phyloP scores from a whole-genome alignment of 768 basidiomycete species.

The Collybiopsis luxurians region DNA sequence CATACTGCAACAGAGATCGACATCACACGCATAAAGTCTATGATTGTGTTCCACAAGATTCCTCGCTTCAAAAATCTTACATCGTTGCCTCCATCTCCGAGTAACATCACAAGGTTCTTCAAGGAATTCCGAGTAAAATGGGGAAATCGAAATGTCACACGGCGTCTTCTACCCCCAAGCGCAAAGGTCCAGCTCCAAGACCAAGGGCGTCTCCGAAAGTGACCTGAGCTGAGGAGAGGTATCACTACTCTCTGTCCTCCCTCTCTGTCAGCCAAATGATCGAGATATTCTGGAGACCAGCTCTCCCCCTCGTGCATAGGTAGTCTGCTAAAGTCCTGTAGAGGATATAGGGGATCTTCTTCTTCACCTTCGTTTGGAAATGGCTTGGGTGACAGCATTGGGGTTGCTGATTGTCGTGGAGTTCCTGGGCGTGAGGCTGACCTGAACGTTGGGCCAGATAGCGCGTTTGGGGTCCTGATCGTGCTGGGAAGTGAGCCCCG shows the following conservation, averaged over 20 bases:
- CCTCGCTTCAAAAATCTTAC: conserved; percentile 22
- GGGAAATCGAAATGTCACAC: conserved; percentile 48
- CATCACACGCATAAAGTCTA: conserved; percentile 37
- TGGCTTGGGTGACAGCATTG: conserved; percentile 32
- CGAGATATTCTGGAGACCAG: conserved; percentile 32
- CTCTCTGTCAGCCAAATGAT: not conserved
- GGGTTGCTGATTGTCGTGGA: conserved; percentile 31
- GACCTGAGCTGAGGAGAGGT: conserved; percentile 10
- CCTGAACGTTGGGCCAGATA: conserved; percentile 35
- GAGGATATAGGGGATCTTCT: conserved; percentile 45
- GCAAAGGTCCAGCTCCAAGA: conserved; percentile 55
- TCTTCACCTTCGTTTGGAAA: conserved; percentile 44
- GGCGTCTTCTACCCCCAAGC: conserved; percentile 51
- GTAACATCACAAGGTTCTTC: conserved; percentile 11
- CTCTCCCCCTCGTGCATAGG: conserved; percentile 27
- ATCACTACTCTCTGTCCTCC: conserved; percentile 22
- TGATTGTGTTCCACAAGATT: conserved; percentile 29
- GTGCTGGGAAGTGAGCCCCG: conserved; percentile 32
- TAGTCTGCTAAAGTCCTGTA: conserved; percentile 44
- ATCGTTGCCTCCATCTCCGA: conserved; percentile 13
- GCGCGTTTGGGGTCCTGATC: conserved; percentile 37
- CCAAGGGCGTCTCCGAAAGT: conserved; percentile 16
- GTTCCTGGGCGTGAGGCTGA: conserved; percentile 40
- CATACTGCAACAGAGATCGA: conserved; percentile 35
- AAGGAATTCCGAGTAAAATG: conserved; percentile 20